These are phyloP conservation scores for Saitozyma podzolica DNA, from an alignment of 768 basidiomycete genomes.

Conservation along the genomic window DNA sequence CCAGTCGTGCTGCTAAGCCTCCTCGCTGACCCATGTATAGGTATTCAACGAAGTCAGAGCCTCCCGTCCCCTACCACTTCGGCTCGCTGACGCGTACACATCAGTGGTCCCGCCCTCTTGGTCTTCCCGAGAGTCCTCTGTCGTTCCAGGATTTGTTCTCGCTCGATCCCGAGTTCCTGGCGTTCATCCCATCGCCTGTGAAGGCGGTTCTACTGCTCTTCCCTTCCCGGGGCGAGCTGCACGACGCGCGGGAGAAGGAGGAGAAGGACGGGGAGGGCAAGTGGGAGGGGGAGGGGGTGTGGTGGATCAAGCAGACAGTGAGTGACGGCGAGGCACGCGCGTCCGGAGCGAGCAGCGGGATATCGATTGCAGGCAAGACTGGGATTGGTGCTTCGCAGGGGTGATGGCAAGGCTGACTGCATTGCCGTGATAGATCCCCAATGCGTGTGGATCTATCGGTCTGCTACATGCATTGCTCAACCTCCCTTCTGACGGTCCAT, in stretches of 20 bases:
- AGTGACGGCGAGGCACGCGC: constrained; percentile 20
- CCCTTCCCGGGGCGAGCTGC: constrained; percentile 63
- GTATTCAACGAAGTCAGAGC: constrained; percentile 44
- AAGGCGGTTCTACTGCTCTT: constrained; percentile 85
- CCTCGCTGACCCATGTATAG: constrained; percentile 12
- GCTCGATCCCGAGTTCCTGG: constrained; percentile 63
- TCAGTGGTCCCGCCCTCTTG: constrained; percentile 46
- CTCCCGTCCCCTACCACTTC: background rate
- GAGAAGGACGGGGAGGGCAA: constrained; percentile 60
- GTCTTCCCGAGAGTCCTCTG: constrained; percentile 39
- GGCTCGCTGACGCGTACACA: constrained; percentile 2
- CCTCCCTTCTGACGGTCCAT: constrained; percentile 56
- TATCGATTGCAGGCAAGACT: too few species aligned
- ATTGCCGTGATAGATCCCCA: constrained; percentile 62
- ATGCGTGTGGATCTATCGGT: constrained; percentile 87
- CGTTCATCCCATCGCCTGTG: constrained; percentile 68
- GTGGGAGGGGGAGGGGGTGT: constrained; percentile 59
- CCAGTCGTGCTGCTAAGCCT: background rate
- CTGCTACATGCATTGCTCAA: constrained; percentile 81
- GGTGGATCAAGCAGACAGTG: constrained; percentile 92
- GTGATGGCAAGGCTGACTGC: background rate
- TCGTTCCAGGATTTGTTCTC: constrained; percentile 52
- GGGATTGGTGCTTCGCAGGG: background rate
- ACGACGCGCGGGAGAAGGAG: constrained; percentile 61
- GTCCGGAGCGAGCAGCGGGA: background rate